Base-by-base conservation (phyloP, 2,329 filamentous ascomycete species). In the Alternaria ethzedia region DNA sequence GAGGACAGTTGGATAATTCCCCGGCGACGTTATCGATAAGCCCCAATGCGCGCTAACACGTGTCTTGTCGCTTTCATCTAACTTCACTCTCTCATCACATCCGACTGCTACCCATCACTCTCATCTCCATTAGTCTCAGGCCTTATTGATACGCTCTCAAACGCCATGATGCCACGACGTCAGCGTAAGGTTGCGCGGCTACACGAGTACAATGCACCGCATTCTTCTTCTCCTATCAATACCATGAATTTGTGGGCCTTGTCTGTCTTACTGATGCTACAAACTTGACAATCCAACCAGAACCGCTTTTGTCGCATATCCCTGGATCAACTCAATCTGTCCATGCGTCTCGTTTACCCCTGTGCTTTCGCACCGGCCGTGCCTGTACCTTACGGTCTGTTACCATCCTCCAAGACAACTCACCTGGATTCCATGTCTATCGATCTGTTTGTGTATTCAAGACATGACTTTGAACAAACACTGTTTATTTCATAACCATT, bases 1-100 rank as follows among this genome's bases (percentile, higher is more conserved):
- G 59, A 71, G 70, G 70, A 72, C 70, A 72, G 69, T 68, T 63
- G 68, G 66, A 69, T 59, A 65, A 65, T 63, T 61, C 54, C 54
- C 58, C 26, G 11, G 49, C 2, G 4, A 0, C 9, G 47, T 66
- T 71, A 71, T 71, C 69, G 69, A 71, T 71, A 71, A 70, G 36
- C 36, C 36, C 45, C 3, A 23, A 8, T 23, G 55, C 61, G 54
- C 56, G 64, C 52, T 57, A 59, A 59, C 57, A 66, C 64, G 64
- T 66, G 61, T 58, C 49, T 60, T 51, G 41, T 26, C n/a, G 45
- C 49, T 51, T 32, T 17, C 49, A 9, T 20, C 21, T 5, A 36
- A 51, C 49, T 9, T 41, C 49, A 52, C 30, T 25, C 11, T 11
- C 8, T 30, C 15, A 32, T 52, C 49, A 15, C 13, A 15, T 17